Evolutionary conservation across 2,329 filamentous ascomycete species (phyloP).

Genomic region (Tolypocladium pustulatum): DNA sequence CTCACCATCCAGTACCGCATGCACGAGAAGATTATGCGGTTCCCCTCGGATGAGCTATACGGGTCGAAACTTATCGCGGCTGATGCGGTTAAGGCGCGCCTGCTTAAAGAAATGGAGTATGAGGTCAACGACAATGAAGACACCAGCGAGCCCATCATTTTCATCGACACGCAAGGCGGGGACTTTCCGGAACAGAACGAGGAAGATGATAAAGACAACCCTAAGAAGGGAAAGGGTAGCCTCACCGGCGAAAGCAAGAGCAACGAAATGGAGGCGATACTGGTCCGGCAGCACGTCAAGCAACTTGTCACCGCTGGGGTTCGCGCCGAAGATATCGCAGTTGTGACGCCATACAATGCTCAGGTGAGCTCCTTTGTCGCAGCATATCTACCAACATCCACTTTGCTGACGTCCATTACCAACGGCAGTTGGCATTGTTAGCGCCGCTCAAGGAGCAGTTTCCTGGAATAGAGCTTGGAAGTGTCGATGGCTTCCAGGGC

Average conservation of each 20-base stretch:
- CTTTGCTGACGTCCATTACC: slow-evolving; percentile 5
- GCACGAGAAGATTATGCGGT: slow-evolving; percentile 92
- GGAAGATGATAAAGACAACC: slow-evolving; percentile 48
- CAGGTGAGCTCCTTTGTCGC: slow-evolving; percentile 42
- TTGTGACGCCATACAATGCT: slow-evolving; percentile 94
- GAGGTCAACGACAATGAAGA: slow-evolving; percentile 73
- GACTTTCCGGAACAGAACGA: slow-evolving; percentile 79
- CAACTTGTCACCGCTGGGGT: slow-evolving; percentile 72
- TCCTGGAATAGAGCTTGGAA: slow-evolving; percentile 84
- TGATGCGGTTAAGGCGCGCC: slow-evolving; percentile 61
- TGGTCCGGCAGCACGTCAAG: slow-evolving; percentile 70
- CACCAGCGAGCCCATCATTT: slow-evolving; percentile 77
- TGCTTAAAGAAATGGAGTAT: slow-evolving; percentile 71
- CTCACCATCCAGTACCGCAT: slow-evolving; percentile 96
- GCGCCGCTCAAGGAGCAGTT: slow-evolving; percentile 72
- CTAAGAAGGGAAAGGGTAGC: slow-evolving; percentile 33
- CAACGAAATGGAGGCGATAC: slow-evolving; percentile 79
- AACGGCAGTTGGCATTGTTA: slow-evolving; percentile 58
- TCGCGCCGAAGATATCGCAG: slow-evolving; percentile 72
- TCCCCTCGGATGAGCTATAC: slow-evolving; percentile 84
- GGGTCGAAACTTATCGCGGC: slow-evolving; percentile 72
- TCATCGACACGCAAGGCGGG: slow-evolving; percentile 93
- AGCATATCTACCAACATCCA: slow-evolving; percentile 4
- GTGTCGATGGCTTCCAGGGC: slow-evolving; percentile 94
- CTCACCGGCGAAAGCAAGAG: slow-evolving; percentile 61